Base-by-base conservation (phyloP, 2,329 filamentous ascomycete genomes). In the Botryotinia calthae region DNA sequence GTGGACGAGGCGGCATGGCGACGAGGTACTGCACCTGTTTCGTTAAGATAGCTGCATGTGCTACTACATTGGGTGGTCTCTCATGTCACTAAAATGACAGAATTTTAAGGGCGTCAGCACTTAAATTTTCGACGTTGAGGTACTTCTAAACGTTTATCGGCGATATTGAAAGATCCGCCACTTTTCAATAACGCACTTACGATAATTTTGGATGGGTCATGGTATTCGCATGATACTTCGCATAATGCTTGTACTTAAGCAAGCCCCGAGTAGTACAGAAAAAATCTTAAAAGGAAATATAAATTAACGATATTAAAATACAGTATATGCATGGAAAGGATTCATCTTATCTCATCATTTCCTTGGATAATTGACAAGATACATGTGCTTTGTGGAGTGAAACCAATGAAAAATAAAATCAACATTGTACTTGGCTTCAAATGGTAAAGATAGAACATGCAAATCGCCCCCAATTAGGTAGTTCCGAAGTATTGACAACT, bases 321-420 rank as follows among this genome's bases (percentile, higher is more conserved):
- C 48, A 25, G 46, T 67, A 56, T 67, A 54, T 42, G 61, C 42
- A 68, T 54, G 37, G 28, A 51, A 44, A 54, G 69, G 37, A 64
- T 51, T 37, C 54, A 68, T 72, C 70, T 72, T 68, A 72, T 72
- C 70, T 72, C 63, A 72, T 72, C 64, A 46, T 68, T 37, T 56
- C n/a, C 65, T 31, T 67, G 48, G 48, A 56, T 31, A 25, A 44
- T 68, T 42, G 65, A 68, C 48, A n/a, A 66, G 14, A 71, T 44
- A 71, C 37, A 66, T 42, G 37, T 66, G 25, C n/a, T 48, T 48
- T 68, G 63, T 68, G 61, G 48, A 46, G 63, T 62, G 58, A 63
- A 42, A 54, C 70, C 63, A 61, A 68, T 68, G 42, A 46, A 72
- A 25, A 48, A 66, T 46, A 59, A 28, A 51, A 28, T 46, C 59